Percentiles rank a stretch among this genome's conserved stretches.
Evolutionary conservation across 345 rosid genomes (phyloP).

Genomic region (Boechera retrofracta): DNA sequence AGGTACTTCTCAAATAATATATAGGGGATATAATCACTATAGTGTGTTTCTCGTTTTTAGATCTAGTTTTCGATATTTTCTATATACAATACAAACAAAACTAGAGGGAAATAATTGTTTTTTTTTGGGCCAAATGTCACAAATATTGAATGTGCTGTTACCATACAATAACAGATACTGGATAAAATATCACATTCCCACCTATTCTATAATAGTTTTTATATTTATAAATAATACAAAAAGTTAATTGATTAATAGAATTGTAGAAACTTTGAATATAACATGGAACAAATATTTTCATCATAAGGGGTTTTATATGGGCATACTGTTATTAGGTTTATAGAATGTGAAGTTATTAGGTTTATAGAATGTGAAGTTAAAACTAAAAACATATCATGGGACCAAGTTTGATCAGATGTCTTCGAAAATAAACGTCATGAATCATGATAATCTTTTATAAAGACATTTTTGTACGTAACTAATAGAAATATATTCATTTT

Average conservation of each 20-base stretch:
- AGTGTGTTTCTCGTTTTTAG: constrained; percentile 16
- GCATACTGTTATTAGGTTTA: neutral
- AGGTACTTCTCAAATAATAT: too few species aligned
- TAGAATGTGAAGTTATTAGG: neutral
- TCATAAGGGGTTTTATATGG: neutral
- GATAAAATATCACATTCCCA: constrained; percentile 2
- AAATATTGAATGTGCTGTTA: neutral
- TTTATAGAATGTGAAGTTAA: neutral
- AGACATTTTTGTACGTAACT: constrained; percentile 8
- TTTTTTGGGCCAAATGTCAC: constrained; percentile 18
- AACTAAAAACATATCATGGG: neutral
- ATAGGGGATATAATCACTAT: too few species aligned
- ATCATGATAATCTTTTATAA: neutral
- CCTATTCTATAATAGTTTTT: neutral
- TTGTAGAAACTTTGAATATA: neutral
- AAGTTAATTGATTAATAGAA: neutral
- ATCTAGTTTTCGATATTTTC: constrained; percentile 20
- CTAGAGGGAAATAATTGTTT: neutral
- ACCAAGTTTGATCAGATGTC: neutral
- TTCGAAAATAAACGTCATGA: neutral
- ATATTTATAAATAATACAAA: neutral
- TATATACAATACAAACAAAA: neutral
- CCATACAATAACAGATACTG: neutral
- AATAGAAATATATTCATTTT: neutral
- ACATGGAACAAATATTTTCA: neutral